Conservation (phyloP, 2,329 filamentous ascomycete genomes). For the Scytalidium lignicola region DNA sequence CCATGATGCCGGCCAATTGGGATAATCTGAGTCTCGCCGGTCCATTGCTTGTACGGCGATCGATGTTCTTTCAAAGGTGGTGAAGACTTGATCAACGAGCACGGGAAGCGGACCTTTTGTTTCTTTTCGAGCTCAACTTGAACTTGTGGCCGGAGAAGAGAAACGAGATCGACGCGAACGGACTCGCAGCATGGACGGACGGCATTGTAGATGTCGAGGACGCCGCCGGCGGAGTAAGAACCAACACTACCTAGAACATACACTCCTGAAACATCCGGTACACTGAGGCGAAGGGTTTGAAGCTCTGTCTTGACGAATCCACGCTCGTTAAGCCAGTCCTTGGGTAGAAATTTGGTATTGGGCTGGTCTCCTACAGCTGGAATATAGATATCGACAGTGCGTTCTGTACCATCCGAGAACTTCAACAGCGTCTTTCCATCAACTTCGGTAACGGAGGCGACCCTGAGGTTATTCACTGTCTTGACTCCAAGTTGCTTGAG, state of each 20-base stretch:
- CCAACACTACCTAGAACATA: conserved; percentile 44
- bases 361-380: conserved; percentile 36
- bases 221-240: conserved; percentile 34
- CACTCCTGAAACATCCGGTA: conserved; percentile 26
- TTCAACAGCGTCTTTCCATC: conserved; percentile 31
- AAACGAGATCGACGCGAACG: too few species aligned
- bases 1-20: too few species aligned
- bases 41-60: too few species aligned
- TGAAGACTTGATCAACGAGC: too few species aligned
- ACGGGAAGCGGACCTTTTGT: too few species aligned
- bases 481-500: conserved; percentile 47
- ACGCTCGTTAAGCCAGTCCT: conserved; percentile 36
- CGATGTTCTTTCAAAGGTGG: too few species aligned
- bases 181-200: too few species aligned
- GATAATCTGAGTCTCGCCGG: too few species aligned
- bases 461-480: conserved; percentile 35
- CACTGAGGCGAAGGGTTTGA: conserved; percentile 36
- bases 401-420: conserved; percentile 37
- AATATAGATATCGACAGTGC: conserved; percentile 41
- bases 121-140: too few species aligned
- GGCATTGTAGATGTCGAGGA: conserved; percentile 33
- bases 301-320: conserved; percentile 44
- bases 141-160: too few species aligned
- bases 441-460: conserved; percentile 25
- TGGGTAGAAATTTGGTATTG: conserved; percentile 41